phyloP scores from a whole-genome alignment of 2,329 filamentous ascomycete genomes.

The Exophiala calicioides region DNA sequence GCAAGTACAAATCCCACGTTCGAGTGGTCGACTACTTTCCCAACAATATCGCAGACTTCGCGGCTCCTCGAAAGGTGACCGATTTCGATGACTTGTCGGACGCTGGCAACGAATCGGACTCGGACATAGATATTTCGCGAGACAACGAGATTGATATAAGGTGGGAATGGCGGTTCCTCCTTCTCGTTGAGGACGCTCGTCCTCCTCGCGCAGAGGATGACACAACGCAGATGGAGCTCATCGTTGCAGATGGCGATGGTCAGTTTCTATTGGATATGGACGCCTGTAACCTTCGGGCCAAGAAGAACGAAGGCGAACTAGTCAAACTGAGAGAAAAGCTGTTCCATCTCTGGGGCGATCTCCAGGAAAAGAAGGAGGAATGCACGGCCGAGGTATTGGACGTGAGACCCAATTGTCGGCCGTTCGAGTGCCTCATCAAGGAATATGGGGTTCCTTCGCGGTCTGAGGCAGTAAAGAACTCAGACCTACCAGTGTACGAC shows the following conservation, averaged over 20 bases:
- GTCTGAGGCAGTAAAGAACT: constrained; percentile 38
- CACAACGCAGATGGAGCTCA: constrained; percentile 61
- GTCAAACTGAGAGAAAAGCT: constrained; percentile 65
- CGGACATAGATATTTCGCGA: constrained; percentile 15
- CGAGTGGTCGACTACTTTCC: constrained; percentile 85
- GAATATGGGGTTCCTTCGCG: constrained; percentile 68
- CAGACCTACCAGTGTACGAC: constrained; percentile 53
- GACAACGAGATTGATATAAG: constrained; percentile 31
- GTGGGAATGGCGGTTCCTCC: constrained; percentile 84
- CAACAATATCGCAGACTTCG: constrained; percentile 68
- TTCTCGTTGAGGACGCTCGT: constrained; percentile 72
- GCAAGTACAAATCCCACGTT: constrained; percentile 65
- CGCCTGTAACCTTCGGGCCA: constrained; percentile 59
- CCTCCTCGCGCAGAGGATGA: constrained; percentile 37
- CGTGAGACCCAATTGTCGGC: constrained; percentile 47
- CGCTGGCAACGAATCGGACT: constrained; percentile 35
- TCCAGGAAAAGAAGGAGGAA: constrained; percentile 67
- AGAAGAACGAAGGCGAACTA: constrained; percentile 49
- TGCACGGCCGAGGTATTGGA: constrained; percentile 19
- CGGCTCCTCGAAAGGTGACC: constrained; percentile 50
- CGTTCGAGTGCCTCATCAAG: constrained; percentile 69
- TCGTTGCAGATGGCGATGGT: constrained; percentile 64
- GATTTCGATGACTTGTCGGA: constrained; percentile 56
- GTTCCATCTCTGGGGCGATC: constrained; percentile 80
- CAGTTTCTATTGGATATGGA: constrained; percentile 58